phyloP scores from a whole-genome alignment of 495 filamentous ascomycete species.

The Podospora anserina region DNA sequence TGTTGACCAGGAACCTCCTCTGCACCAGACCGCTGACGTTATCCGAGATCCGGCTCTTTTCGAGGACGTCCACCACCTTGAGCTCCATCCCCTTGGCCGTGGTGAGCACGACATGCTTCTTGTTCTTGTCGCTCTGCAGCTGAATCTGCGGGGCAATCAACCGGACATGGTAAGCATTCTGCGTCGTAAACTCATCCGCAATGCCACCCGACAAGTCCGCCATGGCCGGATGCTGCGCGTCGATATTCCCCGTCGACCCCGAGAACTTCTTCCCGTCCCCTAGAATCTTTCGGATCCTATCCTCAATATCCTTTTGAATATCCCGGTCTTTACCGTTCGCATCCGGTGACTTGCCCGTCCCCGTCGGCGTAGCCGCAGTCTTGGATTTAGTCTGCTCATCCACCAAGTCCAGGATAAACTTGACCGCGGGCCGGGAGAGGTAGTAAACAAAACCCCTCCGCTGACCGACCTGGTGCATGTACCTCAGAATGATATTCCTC shows the following conservation, averaged over 20 bases:
- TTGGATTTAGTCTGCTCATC: slow-evolving; percentile 80
- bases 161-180: slow-evolving; percentile 90
- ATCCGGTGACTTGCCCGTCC: slow-evolving; percentile 37
- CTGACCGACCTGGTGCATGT: slow-evolving; percentile 96
- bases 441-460: slow-evolving; percentile 96
- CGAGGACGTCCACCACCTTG: slow-evolving; percentile 95
- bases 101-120: slow-evolving; percentile 86
- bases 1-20: slow-evolving; percentile 84
- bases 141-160: slow-evolving; percentile 97
- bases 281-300: slow-evolving; percentile 82
- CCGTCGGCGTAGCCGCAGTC: slow-evolving; percentile 37
- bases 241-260: slow-evolving; percentile 59
- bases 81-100: slow-evolving; percentile 95
- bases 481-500: slow-evolving; percentile 92
- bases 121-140: slow-evolving; percentile 95
- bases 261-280: slow-evolving; percentile 82
- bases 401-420: slow-evolving; percentile 96
- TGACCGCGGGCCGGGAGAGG: slow-evolving; percentile 89
- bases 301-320: slow-evolving; percentile 65
- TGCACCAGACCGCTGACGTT: slow-evolving; percentile 94
- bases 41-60: slow-evolving; percentile 86
- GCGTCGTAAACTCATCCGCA: slow-evolving; percentile 83
- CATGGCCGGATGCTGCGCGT: slow-evolving; percentile 38
- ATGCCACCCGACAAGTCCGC: slow-evolving; percentile 71
- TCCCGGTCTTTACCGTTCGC: slow-evolving; percentile 48